Conservation (phyloP, 192 early-diverging fungal genomes). For the Coemansia aciculifera region DNA sequence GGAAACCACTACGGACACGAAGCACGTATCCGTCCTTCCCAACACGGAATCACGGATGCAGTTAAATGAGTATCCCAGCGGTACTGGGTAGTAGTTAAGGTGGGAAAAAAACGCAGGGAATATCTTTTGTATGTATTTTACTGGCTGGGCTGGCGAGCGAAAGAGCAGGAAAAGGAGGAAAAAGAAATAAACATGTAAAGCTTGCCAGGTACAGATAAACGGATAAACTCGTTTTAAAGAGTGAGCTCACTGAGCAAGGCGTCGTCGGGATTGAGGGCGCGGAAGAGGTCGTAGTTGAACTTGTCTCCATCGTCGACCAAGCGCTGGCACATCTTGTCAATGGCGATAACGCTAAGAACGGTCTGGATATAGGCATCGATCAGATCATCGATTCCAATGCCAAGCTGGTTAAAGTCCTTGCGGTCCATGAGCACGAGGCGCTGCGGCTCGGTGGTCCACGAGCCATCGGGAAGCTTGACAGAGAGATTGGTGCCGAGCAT, state of each 20-base stretch:
- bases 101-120: no score
- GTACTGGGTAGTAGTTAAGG: no score
- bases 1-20: not conserved
- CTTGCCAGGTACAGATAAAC: no score
- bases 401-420: conserved; percentile 87
- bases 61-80: not conserved
- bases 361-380: conserved; percentile 91
- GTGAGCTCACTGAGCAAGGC: conserved; percentile 60
- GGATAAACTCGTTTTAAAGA: not conserved
- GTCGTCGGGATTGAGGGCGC: conserved; percentile 63
- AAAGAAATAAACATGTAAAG: no score
- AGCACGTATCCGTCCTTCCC: not conserved
- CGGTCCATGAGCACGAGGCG: conserved; percentile 85
- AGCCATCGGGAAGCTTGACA: conserved; percentile 70
- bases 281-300: conserved; percentile 62
- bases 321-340: conserved; percentile 73
- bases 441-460: conserved; percentile 83
- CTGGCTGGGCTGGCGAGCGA: no score
- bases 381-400: conserved; percentile 80
- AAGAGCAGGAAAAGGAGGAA: no score
- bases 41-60: not conserved
- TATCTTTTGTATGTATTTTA: no score
- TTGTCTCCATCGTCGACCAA: conserved; percentile 53
- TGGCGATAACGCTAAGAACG: conserved; percentile 78
- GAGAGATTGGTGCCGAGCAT: conserved; percentile 90